Evolutionary conservation across 2,329 filamentous ascomycete species (phyloP).

Genomic region (Nakataea oryzae): DNA sequence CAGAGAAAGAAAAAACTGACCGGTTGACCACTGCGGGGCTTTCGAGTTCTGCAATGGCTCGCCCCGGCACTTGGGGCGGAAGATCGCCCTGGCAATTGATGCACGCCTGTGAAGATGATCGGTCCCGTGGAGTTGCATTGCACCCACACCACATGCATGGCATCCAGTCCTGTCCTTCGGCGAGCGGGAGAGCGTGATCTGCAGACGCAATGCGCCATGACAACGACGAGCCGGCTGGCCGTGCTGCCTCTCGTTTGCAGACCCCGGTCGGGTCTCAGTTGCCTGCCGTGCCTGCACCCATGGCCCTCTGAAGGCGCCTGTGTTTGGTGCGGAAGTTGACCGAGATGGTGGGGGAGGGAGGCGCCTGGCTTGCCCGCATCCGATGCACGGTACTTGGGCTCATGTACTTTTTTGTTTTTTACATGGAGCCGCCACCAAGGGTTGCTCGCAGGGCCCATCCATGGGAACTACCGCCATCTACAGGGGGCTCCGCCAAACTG

Average conservation of each 20-base stretch:
- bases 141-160: not conserved
- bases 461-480: not conserved
- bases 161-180: not conserved
- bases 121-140: not conserved
- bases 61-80: not conserved
- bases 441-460: not conserved
- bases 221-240: not conserved
- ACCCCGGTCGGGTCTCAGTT: not conserved
- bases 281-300: no score
- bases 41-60: not conserved
- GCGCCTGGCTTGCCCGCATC: not conserved
- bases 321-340: not conserved
- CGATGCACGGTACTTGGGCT: not conserved
- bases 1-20: not conserved
- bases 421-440: no score
- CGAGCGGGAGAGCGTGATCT: not conserved
- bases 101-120: not conserved
- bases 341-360: not conserved
- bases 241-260: not conserved
- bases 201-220: not conserved
- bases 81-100: not conserved
- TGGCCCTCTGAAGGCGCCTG: no score
- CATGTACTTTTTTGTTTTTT: no score
- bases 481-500: not conserved
- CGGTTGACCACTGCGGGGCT: not conserved